Evolutionary conservation across 2,329 filamentous ascomycete genomes (phyloP).

Genomic region (Aspergillus japonicus): DNA sequence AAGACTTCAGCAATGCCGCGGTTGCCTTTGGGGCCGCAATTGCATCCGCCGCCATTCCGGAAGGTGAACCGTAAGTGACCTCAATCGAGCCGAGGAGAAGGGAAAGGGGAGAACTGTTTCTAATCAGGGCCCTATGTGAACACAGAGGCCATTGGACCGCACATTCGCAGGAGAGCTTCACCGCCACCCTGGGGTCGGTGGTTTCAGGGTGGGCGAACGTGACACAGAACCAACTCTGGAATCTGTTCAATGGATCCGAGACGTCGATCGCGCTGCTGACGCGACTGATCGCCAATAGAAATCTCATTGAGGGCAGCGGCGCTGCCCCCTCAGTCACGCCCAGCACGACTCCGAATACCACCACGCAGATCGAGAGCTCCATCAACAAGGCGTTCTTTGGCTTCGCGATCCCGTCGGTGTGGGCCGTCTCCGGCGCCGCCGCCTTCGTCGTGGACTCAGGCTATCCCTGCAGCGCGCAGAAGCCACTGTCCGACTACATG

Average conservation of each 20-base stretch:
- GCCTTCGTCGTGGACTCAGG: constrained; percentile 1
- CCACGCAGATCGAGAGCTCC: background rate
- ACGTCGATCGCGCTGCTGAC: background rate
- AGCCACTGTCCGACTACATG: background rate
- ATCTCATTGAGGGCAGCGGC: background rate
- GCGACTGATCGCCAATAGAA: background rate
- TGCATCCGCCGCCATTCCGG: background rate
- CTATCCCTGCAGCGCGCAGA: background rate
- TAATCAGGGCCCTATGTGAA: background rate
- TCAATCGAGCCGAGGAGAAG: background rate
- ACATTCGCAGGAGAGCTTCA: background rate
- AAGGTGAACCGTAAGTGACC: background rate
- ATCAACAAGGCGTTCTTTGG: constrained; percentile 1
- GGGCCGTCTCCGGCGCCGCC: background rate
- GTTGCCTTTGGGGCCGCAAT: background rate
- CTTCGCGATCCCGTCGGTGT: background rate
- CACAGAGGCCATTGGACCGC: background rate
- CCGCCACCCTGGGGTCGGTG: background rate
- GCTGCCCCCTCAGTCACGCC: background rate
- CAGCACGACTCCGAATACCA: background rate
- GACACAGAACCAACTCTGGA: background rate
- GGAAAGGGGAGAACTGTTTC: too few species aligned
- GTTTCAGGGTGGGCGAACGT: background rate
- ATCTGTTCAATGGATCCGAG: background rate
- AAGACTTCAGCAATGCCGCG: background rate